Evolutionary conservation across 495 filamentous ascomycete species (phyloP).

Genomic region (Aspergillus sclerotioniger): DNA sequence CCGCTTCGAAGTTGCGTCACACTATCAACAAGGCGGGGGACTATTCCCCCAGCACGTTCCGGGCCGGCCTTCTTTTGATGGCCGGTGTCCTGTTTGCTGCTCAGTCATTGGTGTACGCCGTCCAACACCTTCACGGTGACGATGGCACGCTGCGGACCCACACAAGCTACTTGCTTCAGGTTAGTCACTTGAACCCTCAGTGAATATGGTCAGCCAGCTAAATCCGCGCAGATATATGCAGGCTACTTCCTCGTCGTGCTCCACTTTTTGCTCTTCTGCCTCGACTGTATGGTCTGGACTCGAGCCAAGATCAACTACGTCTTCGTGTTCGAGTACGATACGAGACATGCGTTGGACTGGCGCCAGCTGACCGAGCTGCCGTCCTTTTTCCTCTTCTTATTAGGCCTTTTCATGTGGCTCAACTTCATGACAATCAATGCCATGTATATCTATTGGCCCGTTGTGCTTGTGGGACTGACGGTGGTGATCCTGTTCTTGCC

Average conservation of each 20-base stretch:
- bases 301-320: conserved; percentile 85
- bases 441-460: conserved; percentile 84
- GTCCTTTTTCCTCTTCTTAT: conserved; percentile 69
- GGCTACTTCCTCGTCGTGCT: conserved; percentile 78
- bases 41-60: conserved; percentile 70
- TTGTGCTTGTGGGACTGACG: conserved; percentile 71
- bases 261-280: conserved; percentile 70
- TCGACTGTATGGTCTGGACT: conserved; percentile 81
- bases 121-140: conserved; percentile 47
- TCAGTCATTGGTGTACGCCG: conserved; percentile 69
- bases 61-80: conserved; percentile 76
- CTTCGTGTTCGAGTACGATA: conserved; percentile 96
- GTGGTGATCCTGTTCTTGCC: conserved; percentile 72
- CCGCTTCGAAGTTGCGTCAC: conserved; percentile 76
- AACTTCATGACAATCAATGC: conserved; percentile 72
- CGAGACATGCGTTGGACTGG: conserved; percentile 81
- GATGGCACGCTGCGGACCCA: conserved; percentile 47
- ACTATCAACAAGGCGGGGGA: conserved; percentile 62
- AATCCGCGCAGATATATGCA: conserved; percentile 65
- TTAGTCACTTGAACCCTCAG: conserved; percentile 24
- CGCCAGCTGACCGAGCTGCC: conserved; percentile 84
- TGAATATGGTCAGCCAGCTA: conserved; percentile 14
- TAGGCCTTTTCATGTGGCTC: conserved; percentile 79
- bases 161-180: conserved; percentile 76
- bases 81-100: conserved; percentile 69